phyloP scores from a whole-genome alignment of 2,329 filamentous ascomycete species.

The Beauveria bassiana region DNA sequence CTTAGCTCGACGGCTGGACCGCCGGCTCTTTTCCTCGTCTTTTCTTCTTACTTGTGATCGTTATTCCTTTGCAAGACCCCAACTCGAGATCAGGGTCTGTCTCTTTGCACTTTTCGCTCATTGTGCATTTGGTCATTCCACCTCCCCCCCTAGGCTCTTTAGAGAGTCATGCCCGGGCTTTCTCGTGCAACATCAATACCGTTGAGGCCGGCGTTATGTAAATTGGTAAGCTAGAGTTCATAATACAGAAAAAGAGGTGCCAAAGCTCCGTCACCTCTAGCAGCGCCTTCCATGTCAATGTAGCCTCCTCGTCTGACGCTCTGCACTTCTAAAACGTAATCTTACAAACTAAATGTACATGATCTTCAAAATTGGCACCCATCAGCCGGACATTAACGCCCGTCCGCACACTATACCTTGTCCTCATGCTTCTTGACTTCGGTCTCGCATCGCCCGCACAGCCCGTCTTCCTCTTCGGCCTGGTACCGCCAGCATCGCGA shows the following conservation, averaged over 20 bases:
- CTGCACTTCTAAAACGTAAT: not conserved
- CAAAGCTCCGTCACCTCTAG: not conserved
- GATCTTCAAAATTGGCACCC: not conserved
- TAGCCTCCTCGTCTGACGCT: too few relatives aligned
- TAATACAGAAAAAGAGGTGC: not conserved
- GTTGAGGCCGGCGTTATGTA: too few relatives aligned
- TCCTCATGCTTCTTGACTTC: constrained; percentile 36
- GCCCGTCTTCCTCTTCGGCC: constrained; percentile 52
- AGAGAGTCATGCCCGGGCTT: not conserved
- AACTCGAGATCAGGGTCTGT: too few relatives aligned
- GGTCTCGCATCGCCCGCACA: constrained; percentile 68
- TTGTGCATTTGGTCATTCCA: not conserved
- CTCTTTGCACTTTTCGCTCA: too few relatives aligned
- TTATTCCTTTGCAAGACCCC: too few relatives aligned
- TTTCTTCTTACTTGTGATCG: too few relatives aligned
- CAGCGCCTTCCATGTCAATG: not conserved
- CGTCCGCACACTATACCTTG: not conserved
- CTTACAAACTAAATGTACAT: not conserved
- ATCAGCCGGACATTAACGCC: not conserved
- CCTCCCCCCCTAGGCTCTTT: not conserved
- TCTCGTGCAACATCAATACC: not conserved
- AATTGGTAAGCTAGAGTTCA: not conserved
- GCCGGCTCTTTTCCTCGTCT: too few relatives aligned
- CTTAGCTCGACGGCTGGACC: too few relatives aligned
- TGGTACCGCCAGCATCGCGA: constrained; percentile 83